Evolutionary conservation across 1,139 yeast genomes (phyloP).

Genomic region (Geotrichum restrictum): DNA sequence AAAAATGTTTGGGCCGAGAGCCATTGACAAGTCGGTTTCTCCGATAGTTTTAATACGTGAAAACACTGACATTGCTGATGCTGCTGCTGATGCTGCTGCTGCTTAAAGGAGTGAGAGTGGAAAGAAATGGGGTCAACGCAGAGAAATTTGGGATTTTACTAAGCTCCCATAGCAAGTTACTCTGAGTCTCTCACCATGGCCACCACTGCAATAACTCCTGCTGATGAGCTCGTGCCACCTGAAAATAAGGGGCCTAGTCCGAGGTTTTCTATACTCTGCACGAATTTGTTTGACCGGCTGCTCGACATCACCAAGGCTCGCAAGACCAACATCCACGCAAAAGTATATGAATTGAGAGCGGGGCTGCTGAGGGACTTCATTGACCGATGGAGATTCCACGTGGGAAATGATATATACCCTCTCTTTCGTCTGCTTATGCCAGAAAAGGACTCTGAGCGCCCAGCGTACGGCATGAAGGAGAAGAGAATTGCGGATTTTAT

Average conservation of each 20-base stretch:
- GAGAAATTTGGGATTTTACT: too few species aligned
- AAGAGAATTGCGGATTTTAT: constrained; percentile 45
- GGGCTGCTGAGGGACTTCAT: constrained; percentile 48
- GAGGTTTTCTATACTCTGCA: constrained; percentile 42
- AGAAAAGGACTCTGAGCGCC: constrained; percentile 44
- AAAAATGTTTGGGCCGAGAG: constrained; percentile 41
- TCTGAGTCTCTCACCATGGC: background rate
- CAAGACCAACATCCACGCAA: constrained; percentile 24
- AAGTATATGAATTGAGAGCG: constrained; percentile 34
- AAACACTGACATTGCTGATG: constrained; percentile 36
- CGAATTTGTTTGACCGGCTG: constrained; percentile 30
- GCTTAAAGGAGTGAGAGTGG: too few species aligned
- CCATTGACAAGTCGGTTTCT: constrained; percentile 34
- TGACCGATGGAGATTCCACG: constrained; percentile 55
- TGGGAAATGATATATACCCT: constrained; percentile 70
- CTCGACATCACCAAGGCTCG: constrained; percentile 24
- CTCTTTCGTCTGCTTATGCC: constrained; percentile 62
- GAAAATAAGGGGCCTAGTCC: constrained; percentile 41
- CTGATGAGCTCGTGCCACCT: constrained; percentile 29
- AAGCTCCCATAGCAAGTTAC: too few species aligned
- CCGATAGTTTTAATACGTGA: constrained; percentile 44
- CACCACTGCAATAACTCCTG: constrained; percentile 6
- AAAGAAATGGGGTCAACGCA: too few species aligned
- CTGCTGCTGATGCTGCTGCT: too few species aligned
- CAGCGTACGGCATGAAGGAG: constrained; percentile 41